Evolutionary conservation across 192 early-diverging fungal species (phyloP).

Genomic region (Podila verticillata): DNA sequence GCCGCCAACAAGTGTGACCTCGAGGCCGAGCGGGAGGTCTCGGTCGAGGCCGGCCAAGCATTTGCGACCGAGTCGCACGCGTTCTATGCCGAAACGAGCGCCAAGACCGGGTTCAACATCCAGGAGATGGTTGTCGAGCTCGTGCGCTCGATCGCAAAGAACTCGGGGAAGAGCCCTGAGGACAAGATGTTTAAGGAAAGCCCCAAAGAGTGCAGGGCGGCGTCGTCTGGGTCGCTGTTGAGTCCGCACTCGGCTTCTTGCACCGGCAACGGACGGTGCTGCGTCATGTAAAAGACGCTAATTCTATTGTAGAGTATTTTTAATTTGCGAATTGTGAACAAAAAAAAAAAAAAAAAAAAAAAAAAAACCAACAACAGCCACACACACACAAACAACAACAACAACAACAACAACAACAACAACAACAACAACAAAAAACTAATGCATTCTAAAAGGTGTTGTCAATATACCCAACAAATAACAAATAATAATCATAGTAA

Average conservation of each 20-base stretch:
- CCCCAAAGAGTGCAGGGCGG: not conserved
- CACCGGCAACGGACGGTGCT: not conserved
- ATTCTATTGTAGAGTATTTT: not conserved
- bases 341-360: not conserved
- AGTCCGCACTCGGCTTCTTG: not conserved
- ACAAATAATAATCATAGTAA: too few relatives aligned
- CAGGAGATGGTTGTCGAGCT: conserved; percentile 31
- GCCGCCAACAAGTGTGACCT: conserved; percentile 93
- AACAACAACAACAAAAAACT: too few relatives aligned
- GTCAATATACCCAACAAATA: too few relatives aligned
- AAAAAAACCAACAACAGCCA: not conserved
- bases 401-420: too few relatives aligned
- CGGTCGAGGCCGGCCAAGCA: conserved; percentile 60
- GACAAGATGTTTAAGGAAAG: not conserved
- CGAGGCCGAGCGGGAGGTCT: conserved; percentile 64
- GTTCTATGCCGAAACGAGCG: conserved; percentile 69
- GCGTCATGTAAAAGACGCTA: not conserved
- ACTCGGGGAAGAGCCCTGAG: not conserved
- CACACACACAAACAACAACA: too few relatives aligned
- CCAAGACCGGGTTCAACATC: conserved; percentile 35
- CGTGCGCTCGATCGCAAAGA: conserved; percentile 26
- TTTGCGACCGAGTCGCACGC: conserved; percentile 67
- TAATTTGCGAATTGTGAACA: not conserved
- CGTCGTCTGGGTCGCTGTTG: too few relatives aligned
- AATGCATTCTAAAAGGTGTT: too few relatives aligned